Evolutionary conservation across 495 filamentous ascomycete genomes (phyloP).

Genomic region (Glarea lozoyensis): DNA sequence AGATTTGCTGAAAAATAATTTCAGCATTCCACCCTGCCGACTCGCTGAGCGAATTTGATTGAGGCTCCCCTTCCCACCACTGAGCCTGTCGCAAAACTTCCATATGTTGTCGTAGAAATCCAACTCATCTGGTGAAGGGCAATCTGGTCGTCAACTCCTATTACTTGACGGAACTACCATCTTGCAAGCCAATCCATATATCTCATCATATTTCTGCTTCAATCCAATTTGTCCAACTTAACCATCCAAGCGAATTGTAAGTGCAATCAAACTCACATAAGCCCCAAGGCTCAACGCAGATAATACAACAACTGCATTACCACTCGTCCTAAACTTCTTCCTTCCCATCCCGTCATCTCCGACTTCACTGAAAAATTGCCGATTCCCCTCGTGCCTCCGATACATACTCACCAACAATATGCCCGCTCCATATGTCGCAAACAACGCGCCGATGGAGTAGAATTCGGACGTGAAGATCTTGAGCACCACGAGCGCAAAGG

Average conservation of each 20-base stretch:
- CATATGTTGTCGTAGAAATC: too few species aligned
- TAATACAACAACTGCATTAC: constrained; percentile 72
- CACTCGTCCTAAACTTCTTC: constrained; percentile 85
- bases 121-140: too few species aligned
- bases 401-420: constrained; percentile 73
- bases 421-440: constrained; percentile 82
- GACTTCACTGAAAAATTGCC: constrained; percentile 79
- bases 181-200: too few species aligned
- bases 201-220: too few species aligned
- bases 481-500: constrained; percentile 85
- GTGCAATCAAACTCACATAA: constrained; percentile 68
- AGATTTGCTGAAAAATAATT: too few species aligned
- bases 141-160: too few species aligned
- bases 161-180: too few species aligned
- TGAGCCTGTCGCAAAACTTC: too few species aligned
- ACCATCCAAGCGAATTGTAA: constrained; percentile 38
- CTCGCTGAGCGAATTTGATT: too few species aligned
- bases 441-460: constrained; percentile 86
- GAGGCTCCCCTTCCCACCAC: too few species aligned
- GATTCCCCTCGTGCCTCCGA: constrained; percentile 80
- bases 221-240: too few species aligned
- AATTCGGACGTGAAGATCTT: constrained; percentile 96
- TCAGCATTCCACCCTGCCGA: too few species aligned
- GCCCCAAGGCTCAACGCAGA: constrained; percentile 73
- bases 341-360: constrained; percentile 53